A percentile compares a stretch with the other conserved stretches of the same genome.
Evolutionary conservation across 2,329 filamentous ascomycete genomes (phyloP).

Genomic region (Trichoderma lentiforme): DNA sequence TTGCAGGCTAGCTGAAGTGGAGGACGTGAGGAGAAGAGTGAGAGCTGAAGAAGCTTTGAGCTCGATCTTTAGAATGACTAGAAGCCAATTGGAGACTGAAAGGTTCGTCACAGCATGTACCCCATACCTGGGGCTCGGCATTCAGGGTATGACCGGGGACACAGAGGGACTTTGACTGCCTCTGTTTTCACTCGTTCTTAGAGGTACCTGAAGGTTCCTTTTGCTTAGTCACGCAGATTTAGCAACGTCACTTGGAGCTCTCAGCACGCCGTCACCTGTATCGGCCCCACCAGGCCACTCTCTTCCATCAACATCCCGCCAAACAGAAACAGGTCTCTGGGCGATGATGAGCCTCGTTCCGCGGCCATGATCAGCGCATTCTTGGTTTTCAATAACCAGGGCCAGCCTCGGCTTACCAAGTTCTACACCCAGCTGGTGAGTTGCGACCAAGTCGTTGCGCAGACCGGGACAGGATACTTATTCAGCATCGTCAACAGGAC

Average conservation of each 20-base stretch:
- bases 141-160: background rate
- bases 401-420: conserved; percentile 92
- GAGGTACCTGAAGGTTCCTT: background rate
- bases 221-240: conserved; percentile 1
- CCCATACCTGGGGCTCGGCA: conserved; percentile 9
- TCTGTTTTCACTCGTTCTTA: accelerated
- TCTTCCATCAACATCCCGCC: conserved; percentile 15
- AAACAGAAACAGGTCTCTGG: background rate
- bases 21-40: background rate
- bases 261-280: background rate
- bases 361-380: conserved; percentile 92
- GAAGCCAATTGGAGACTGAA: conserved; percentile 2
- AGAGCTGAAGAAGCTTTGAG: conserved; percentile 9
- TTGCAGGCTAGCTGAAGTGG: background rate
- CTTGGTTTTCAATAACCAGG: conserved; percentile 97
- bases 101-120: conserved; percentile 10
- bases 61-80: background rate
- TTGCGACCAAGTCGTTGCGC: background rate
- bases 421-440: conserved; percentile 94
- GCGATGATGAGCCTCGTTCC: conserved; percentile 23
- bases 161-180: background rate
- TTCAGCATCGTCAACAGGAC: conserved; percentile 57
- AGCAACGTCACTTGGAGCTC: conserved; percentile 1
- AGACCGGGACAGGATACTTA: background rate
- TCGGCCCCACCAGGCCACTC: background rate